phyloP scores from a whole-genome alignment of 208 protist genomes.

The Trichomonas gallinae region DNA sequence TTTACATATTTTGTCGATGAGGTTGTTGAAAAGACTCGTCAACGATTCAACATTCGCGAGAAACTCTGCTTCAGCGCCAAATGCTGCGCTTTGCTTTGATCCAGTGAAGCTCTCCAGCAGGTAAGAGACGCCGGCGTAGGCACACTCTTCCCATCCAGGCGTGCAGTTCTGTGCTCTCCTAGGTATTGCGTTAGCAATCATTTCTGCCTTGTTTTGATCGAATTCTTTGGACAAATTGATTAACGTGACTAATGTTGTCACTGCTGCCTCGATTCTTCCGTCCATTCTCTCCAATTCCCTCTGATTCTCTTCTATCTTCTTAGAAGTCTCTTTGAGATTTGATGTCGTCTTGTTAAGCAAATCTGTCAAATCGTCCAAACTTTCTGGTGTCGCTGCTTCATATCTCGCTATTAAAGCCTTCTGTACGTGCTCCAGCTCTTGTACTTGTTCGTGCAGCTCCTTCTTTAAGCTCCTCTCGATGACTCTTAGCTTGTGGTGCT shows the following conservation, averaged over 20 bases:
- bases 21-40: background rate
- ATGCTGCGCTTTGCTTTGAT: background rate
- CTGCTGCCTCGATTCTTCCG: background rate
- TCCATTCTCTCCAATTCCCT: background rate
- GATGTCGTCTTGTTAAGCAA: background rate
- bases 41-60: background rate
- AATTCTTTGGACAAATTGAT: background rate
- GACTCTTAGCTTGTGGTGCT: background rate
- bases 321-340: background rate
- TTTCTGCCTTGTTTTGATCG: background rate
- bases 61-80: background rate
- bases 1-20: background rate
- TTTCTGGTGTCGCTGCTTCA: background rate
- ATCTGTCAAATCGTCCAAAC: background rate
- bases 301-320: background rate
- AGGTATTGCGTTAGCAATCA: background rate
- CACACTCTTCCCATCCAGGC: conserved; percentile 17
- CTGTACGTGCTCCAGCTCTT: background rate
- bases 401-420: background rate
- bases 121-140: background rate
- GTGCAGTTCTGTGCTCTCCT: background rate
- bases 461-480: background rate
- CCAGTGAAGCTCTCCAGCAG: background rate
- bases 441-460: background rate
- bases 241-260: background rate